phyloP scores from a whole-genome alignment of 441 rosid species.

The Adansonia madagascariensis region DNA sequence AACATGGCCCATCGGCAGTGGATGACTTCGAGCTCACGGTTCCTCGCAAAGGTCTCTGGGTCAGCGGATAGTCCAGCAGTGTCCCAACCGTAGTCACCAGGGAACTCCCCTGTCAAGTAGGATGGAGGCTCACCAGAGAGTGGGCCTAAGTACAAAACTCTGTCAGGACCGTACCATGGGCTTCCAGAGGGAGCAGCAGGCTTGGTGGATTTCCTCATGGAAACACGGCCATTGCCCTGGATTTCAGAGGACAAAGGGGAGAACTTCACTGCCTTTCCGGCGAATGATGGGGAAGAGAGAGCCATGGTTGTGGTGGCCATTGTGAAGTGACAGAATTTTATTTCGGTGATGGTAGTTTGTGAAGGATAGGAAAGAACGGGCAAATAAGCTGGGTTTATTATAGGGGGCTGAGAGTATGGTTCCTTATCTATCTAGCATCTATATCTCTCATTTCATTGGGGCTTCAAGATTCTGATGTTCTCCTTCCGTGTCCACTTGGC shows the following conservation, averaged over 20 bases:
- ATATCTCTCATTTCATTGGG: conserved; percentile 44
- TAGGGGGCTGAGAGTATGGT: background rate
- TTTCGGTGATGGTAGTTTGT: background rate
- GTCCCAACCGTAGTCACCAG: conserved; percentile 86
- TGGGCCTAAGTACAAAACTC: conserved; percentile 58
- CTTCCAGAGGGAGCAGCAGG: conserved; percentile 38
- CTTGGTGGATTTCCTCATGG: conserved; percentile 44
- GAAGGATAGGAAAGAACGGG: background rate
- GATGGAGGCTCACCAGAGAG: conserved; percentile 58
- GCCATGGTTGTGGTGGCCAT: conserved; percentile 57
- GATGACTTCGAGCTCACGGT: conserved; percentile 84
- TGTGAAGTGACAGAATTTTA: background rate
- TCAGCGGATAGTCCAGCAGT: conserved; percentile 84
- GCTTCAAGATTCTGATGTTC: conserved; percentile 34
- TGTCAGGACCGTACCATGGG: conserved; percentile 63
- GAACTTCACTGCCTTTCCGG: conserved; percentile 47
- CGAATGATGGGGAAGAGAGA: conserved; percentile 45
- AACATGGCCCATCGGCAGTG: conserved; percentile 83
- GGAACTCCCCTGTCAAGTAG: conserved; percentile 65
- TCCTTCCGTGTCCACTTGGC: conserved; percentile 30
- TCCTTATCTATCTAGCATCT: conserved; percentile 36
- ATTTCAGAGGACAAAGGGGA: conserved; percentile 41
- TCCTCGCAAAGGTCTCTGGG: conserved; percentile 78
- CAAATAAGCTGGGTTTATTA: conserved; percentile 18
- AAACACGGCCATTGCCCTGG: conserved; percentile 39